A percentile compares a stretch with the other conserved stretches of the same genome.
Evolutionary conservation across 306 rosid genomes (phyloP).

Genomic region (Cucumis melo): DNA sequence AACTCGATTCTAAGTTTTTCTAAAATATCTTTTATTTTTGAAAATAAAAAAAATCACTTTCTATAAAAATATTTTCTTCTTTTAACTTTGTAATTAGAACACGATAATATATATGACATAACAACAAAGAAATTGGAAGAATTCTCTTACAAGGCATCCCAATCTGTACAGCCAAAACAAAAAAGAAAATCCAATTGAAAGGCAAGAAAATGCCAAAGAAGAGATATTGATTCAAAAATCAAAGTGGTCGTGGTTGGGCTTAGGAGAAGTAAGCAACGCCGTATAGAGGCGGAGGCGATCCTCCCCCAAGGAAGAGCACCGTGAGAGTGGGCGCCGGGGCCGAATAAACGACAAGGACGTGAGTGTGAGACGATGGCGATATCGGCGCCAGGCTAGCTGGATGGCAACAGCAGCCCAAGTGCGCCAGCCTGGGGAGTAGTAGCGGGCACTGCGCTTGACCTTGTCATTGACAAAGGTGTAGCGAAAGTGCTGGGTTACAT

Average conservation of each 20-base stretch:
- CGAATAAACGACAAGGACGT: constrained; percentile 62
- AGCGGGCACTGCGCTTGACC: constrained; percentile 79
- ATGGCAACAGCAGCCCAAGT: constrained; percentile 97
- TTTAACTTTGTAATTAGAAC: too few species aligned
- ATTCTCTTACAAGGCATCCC: not conserved
- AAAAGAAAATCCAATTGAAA: not conserved
- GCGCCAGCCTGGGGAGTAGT: constrained; percentile 93
- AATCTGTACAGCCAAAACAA: not conserved
- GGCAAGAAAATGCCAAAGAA: not conserved
- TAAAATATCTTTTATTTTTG: too few species aligned
- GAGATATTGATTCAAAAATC: constrained; percentile 14
- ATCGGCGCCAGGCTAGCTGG: constrained; percentile 83
- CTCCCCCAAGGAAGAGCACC: constrained; percentile 73
- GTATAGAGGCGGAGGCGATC: constrained; percentile 75
- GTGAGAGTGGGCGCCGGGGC: constrained; percentile 64
- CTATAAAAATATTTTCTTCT: too few species aligned
- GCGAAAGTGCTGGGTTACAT: constrained; percentile 85
- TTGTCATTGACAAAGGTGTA: constrained; percentile 83
- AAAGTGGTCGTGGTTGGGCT: constrained; percentile 73
- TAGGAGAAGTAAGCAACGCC: constrained; percentile 76
- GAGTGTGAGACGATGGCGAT: constrained; percentile 54
- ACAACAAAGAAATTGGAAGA: not conserved
- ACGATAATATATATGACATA: too few species aligned
- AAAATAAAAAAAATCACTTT: too few species aligned
- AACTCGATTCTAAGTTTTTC: too few species aligned